phyloP scores from a whole-genome alignment of 2,329 filamentous ascomycete genomes.

The Aspergillus alliaceus region DNA sequence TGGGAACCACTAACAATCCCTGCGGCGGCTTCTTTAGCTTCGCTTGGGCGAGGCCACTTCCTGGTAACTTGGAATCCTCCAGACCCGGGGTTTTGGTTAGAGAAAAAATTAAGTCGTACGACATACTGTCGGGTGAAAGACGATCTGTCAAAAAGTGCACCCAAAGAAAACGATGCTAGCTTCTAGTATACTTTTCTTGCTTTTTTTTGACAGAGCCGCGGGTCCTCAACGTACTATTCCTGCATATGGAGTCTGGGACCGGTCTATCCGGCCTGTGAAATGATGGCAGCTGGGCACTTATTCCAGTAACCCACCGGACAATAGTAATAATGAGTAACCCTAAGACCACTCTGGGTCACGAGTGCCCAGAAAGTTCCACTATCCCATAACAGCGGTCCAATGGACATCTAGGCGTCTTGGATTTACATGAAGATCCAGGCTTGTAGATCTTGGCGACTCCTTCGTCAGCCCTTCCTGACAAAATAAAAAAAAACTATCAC shows the following conservation, averaged over 20 bases:
- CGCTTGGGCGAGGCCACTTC: not conserved
- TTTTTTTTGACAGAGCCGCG: not conserved
- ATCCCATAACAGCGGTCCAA: not conserved
- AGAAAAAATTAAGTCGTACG: not conserved
- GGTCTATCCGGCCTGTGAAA: not conserved
- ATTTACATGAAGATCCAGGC: not conserved
- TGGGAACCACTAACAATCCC: not conserved
- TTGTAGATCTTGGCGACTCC: not conserved
- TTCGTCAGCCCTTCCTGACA: not conserved
- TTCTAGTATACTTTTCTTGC: not conserved
- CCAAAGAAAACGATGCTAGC: not conserved
- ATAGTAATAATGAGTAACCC: not conserved
- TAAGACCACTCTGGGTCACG: not conserved
- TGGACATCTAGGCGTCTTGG: not conserved
- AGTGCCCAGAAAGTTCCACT: not conserved
- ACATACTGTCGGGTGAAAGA: not conserved
- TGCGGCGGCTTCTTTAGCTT: not conserved
- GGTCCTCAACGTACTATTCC: not conserved
- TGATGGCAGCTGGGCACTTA: not conserved
- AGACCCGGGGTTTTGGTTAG: not conserved
- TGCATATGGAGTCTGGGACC: not conserved
- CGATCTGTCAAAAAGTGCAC: not conserved
- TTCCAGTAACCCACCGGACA: not conserved
- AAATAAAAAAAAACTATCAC: not conserved
- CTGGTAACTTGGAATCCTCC: not conserved